A percentile compares a stretch with the other conserved stretches of the same genome.
These are phyloP conservation scores for Hypoxylon cercidicola DNA, from an alignment of 495 filamentous ascomycete genomes.

Conservation along the genomic window DNA sequence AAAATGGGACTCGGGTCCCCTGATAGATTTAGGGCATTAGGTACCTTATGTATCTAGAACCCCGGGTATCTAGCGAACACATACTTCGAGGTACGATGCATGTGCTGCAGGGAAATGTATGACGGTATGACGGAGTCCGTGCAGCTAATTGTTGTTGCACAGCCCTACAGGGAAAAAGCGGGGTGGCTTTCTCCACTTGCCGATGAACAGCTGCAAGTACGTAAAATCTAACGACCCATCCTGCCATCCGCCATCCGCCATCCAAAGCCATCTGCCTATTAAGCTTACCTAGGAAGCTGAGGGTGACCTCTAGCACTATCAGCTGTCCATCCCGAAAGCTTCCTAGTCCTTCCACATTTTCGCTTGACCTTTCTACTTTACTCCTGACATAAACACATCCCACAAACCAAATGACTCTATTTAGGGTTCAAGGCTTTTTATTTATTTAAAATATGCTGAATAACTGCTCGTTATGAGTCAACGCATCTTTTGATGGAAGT, in stretches of 20 bases:
- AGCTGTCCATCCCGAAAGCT: conserved; percentile 16
- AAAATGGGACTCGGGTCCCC: conserved; percentile 1
- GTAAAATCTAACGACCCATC: neutral
- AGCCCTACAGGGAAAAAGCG: conserved; percentile 26
- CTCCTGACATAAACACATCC: neutral
- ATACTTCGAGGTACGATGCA: no score
- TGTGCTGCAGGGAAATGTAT: neutral
- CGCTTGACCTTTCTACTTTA: conserved; percentile 5
- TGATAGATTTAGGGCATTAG: neutral
- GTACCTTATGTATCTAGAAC: neutral
- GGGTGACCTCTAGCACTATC: conserved; percentile 36
- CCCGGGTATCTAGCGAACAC: neutral
- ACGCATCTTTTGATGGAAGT: conserved; percentile 3
- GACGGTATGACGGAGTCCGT: conserved; percentile 12
- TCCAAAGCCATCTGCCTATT: conserved; percentile 4
- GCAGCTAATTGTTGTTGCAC: conserved; percentile 6
- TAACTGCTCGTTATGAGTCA: conserved; percentile 19
- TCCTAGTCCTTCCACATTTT: conserved; percentile 9
- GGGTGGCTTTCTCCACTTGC: conserved; percentile 31
- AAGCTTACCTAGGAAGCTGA: conserved; percentile 16
- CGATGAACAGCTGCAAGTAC: conserved; percentile 23
- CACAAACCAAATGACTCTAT: conserved; percentile 5
- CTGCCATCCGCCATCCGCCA: no score
- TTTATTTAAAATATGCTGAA: neutral
- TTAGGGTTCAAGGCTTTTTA: neutral